phyloP scores from a whole-genome alignment of 2,329 filamentous ascomycete genomes.

The Magnaporthiopsis rhizophila region DNA sequence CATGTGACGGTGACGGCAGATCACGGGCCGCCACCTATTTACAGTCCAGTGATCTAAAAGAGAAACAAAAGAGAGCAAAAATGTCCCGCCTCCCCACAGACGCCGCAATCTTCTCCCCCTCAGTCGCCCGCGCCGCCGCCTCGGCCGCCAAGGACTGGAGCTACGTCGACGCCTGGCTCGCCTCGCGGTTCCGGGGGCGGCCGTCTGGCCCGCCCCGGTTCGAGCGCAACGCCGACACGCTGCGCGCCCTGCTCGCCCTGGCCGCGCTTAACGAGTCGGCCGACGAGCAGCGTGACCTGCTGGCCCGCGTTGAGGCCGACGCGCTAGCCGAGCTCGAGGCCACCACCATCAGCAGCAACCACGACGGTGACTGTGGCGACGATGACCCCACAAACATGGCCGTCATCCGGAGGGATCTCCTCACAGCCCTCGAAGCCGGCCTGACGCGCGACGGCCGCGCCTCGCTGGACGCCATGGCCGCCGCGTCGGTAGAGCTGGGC shows the following conservation, averaged over 20 bases:
- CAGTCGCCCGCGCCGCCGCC: constrained; percentile 64
- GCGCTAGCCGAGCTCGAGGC: constrained; percentile 46
- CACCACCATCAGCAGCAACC: constrained; percentile 13
- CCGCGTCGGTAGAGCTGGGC: constrained; percentile 41
- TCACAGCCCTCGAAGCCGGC: constrained; percentile 44
- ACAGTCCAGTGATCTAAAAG: no score
- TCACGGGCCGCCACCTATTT: no score
- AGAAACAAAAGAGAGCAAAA: neutral
- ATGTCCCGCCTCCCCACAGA: constrained; percentile 32
- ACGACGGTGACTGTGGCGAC: neutral
- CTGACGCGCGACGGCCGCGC: constrained; percentile 46
- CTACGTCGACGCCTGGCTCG: constrained; percentile 77
- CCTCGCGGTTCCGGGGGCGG: constrained; percentile 58
- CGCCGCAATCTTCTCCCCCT: constrained; percentile 59
- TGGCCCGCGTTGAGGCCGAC: constrained; percentile 50
- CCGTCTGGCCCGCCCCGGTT: constrained; percentile 57
- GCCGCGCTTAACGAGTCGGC: constrained; percentile 69
- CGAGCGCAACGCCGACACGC: constrained; percentile 74
- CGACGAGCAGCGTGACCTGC: constrained; percentile 57
- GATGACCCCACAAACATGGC: constrained; percentile 12
- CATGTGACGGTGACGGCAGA: neutral
- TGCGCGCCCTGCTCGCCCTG: constrained; percentile 66
- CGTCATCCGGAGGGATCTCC: constrained; percentile 30
- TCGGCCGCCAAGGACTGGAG: constrained; percentile 87
- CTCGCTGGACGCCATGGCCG: constrained; percentile 51